Base-by-base conservation (phyloP, 148 eudicot genomes). In the Chenopodium berlandieri region DNA sequence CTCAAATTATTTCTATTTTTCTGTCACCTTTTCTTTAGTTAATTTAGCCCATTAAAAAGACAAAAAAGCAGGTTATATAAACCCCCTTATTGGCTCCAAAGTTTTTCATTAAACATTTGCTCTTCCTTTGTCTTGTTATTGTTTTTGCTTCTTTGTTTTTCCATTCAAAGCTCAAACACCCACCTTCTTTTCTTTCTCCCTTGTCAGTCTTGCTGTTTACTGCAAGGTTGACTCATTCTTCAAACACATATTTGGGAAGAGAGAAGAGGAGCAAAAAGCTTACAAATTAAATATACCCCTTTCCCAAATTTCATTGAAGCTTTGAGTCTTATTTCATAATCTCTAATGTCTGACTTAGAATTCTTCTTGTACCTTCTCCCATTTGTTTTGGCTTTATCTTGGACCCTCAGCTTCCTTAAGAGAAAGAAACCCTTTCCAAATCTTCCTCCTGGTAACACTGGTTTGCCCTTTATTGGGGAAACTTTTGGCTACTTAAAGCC, bases 371-470 rank as follows among this genome's bases (percentile, higher is more conserved):
- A 85, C 82, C 88, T 95, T 75, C 76, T 89, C 77, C 85, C 90
- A 67, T 71, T 85, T 64, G 25, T 84, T 72, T 81, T 90, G 64
- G 81, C 86, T 77, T 70, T 88, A 14, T 50, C 82, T 84, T 67
- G 91, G 58, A 73, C 90, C 78, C 76, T 88, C 62, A 87, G 88
- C 85, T 81, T 86, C 52, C 75, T 82, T 44, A 92, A 81, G 82
- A 85, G 86, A 69, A 86, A 83, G 75, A 84, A 87, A 77, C 80
- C 81, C 52, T 77, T 80, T 27, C 81, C 79, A 13, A 92, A 92
- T 88, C 94, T 95, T 54, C 99, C 99, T 40, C 97, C 99, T 2
- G 99, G 99, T 30, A 90, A 85, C 81, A 92, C 88, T 92, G 97
- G 97, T 44, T 95, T 91, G 85, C 99, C 97, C 50, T 92, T 95